phyloP scores from a whole-genome alignment of 1,284 basidiomycete species.

The Acaromyces ingoldii region DNA sequence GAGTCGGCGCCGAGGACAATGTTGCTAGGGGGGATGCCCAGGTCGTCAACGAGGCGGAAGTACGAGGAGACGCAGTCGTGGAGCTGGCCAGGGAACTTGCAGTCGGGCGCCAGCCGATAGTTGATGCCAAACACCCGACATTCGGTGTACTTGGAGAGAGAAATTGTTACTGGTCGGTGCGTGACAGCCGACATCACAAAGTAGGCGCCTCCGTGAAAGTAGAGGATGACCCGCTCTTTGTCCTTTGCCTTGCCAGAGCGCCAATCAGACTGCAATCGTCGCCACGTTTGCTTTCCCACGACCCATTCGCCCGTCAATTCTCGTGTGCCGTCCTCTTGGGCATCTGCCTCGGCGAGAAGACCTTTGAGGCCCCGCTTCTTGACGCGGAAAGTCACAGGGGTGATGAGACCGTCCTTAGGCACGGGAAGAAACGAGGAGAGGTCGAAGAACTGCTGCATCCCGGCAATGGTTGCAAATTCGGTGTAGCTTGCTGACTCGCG shows the following conservation, averaged over 20 bases:
- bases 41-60: conserved; percentile 77
- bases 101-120: conserved; percentile 92
- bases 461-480: conserved; percentile 72
- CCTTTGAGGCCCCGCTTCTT: conserved; percentile 68
- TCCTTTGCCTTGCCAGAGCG: conserved; percentile 45
- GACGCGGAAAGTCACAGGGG: conserved; percentile 87
- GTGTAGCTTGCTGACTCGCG: conserved; percentile 78
- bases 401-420: conserved; percentile 88
- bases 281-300: conserved; percentile 85
- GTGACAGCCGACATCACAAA: conserved; percentile 91
- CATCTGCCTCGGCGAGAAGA: conserved; percentile 70
- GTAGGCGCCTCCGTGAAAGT: conserved; percentile 94
- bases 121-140: conserved; percentile 95
- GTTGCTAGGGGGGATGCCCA: conserved; percentile 71
- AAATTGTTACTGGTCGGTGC: conserved; percentile 85
- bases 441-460: conserved; percentile 67
- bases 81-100: conserved; percentile 84
- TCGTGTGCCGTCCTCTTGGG: conserved; percentile 66
- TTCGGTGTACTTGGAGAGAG: conserved; percentile 81
- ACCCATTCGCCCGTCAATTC: conserved; percentile 95
- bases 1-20: conserved; percentile 74
- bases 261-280: conserved; percentile 76
- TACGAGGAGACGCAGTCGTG: conserved; percentile 86
- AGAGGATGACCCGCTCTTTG: conserved; percentile 80
- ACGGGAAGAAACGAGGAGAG: conserved; percentile 77